These are phyloP conservation scores for Mycena vulgaris DNA, from an alignment of 768 basidiomycete genomes.

Conservation along the genomic window DNA sequence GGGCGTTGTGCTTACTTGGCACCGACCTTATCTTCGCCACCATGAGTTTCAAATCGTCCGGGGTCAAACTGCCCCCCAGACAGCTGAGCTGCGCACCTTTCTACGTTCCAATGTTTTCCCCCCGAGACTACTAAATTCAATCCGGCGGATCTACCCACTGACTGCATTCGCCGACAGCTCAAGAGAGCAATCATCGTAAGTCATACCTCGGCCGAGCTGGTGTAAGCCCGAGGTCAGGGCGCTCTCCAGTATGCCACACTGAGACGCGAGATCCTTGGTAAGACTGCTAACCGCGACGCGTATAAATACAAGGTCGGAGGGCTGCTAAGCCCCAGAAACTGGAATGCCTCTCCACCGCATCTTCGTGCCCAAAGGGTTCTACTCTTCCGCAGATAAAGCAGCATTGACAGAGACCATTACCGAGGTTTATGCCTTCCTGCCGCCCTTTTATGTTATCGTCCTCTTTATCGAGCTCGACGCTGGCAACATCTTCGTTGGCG, in stretches of 20 bases:
- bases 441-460: constrained; percentile 41
- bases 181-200: not conserved
- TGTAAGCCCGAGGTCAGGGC: constrained; percentile 14
- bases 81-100: constrained; percentile 11
- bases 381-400: constrained; percentile 30
- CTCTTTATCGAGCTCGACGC: constrained; percentile 41
- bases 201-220: constrained; percentile 11
- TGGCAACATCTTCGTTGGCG: constrained; percentile 39
- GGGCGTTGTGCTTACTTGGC: constrained; percentile 1
- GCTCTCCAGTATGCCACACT: not conserved
- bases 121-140: constrained; percentile 10
- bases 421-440: constrained; percentile 35
- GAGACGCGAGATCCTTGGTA: constrained; percentile 3
- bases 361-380: constrained; percentile 39
- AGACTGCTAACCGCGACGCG: constrained; percentile 2
- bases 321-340: constrained; percentile 5
- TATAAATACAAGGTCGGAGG: constrained; percentile 10
- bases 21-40: constrained; percentile 6
- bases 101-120: not conserved
- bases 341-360: constrained; percentile 44
- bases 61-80: not conserved
- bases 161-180: not conserved
- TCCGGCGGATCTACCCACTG: constrained; percentile 1
- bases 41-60: constrained; percentile 8
- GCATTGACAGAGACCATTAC: constrained; percentile 38